Base-by-base conservation (phyloP, 345 rosid genomes). In the Microcos paniculata region DNA sequence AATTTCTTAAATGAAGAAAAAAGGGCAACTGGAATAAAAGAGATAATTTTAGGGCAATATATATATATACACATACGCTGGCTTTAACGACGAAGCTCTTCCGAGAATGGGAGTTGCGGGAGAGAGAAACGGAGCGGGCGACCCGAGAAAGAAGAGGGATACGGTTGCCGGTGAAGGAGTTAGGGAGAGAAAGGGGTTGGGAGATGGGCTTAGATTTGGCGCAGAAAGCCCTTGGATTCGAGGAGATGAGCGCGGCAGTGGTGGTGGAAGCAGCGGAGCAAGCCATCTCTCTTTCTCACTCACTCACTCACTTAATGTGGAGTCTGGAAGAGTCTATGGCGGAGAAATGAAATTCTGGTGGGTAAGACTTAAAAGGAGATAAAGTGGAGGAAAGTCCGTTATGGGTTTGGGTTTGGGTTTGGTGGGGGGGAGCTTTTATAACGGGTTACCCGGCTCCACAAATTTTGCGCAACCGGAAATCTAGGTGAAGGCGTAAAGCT, bases 231-330 rank as follows among this genome's bases (percentile, higher is more conserved):
- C 80, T 64, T 13, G 94, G 68, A 65, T 86, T 78, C 9, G 89
- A 84, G 82, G 91, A 85, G 80, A 90, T 48, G 64, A 91, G 85
- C 76, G 89, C 76, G 12, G 92, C 70, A 18, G 97, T 65, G n/a
- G 97, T 65, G 30, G 95, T 69, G 18, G 97, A 79, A 71, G 91
- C 78, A 74, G 94, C 88, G 23, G 94, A 64, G 88, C 90, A 87
- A 57, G 98, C 95, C 97, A 91, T 92, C 74, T 26, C n/a, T 23
- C 63, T 71, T 4, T 35, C 40, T 35, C 6, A 3, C 40, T 35
- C 40, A 35, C 4, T 35, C 40, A 35, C 73, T 55, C 51, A 11
- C 33, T 49, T 45, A 8, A 30, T 64, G 56, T 23, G 24, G 70
- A 33, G 4, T 11, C 74, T 48, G 23, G 46, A 33, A 63, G 31